Evolutionary conservation across 352 stramenopile genomes (phyloP).

Genomic region (Thalassiosira mediterranea): DNA sequence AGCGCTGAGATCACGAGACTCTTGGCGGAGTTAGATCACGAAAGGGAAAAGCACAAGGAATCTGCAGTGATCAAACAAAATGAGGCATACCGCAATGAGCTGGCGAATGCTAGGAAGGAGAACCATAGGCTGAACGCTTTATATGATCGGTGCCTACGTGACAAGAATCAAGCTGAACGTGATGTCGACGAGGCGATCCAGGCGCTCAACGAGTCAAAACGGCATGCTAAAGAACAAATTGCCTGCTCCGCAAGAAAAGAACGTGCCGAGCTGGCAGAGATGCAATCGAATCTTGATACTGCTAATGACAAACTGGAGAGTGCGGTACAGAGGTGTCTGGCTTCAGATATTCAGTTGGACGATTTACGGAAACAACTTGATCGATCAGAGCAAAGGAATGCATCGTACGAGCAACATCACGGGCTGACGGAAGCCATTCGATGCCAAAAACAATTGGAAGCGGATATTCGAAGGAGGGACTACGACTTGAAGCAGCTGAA

Average conservation of each 20-base stretch:
- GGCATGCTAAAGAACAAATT: slow-evolving; percentile 40
- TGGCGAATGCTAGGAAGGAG: slow-evolving; percentile 37
- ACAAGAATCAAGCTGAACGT: slow-evolving; percentile 55
- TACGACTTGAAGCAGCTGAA: slow-evolving; percentile 64
- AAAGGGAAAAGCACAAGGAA: slow-evolving; percentile 40
- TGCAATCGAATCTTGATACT: slow-evolving; percentile 23
- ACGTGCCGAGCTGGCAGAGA: slow-evolving; percentile 6
- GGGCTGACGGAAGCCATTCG: slow-evolving; percentile 64
- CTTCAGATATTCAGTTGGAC: slow-evolving; percentile 52
- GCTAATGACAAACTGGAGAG: slow-evolving; percentile 22
- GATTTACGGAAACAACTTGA: slow-evolving; percentile 61
- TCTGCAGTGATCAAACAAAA: slow-evolving; percentile 39
- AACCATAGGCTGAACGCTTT: slow-evolving; percentile 33
- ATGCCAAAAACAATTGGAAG: slow-evolving; percentile 72
- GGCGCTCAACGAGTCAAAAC: slow-evolving; percentile 44
- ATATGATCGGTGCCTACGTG: slow-evolving; percentile 45
- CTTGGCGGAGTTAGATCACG: slow-evolving; percentile 43
- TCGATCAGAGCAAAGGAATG: slow-evolving; percentile 63
- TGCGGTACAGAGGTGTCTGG: slow-evolving; percentile 16
- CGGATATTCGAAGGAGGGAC: slow-evolving; percentile 65
- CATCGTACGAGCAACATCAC: slow-evolving; percentile 74
- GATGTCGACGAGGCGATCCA: slow-evolving; percentile 53
- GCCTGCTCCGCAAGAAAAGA: slow-evolving; percentile 32
- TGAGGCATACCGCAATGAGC: slow-evolving; percentile 40
- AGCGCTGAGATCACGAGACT: slow-evolving; percentile 49